Conservation (phyloP, 2,329 filamentous ascomycete genomes). For the Lecanicillium sp. region DNA sequence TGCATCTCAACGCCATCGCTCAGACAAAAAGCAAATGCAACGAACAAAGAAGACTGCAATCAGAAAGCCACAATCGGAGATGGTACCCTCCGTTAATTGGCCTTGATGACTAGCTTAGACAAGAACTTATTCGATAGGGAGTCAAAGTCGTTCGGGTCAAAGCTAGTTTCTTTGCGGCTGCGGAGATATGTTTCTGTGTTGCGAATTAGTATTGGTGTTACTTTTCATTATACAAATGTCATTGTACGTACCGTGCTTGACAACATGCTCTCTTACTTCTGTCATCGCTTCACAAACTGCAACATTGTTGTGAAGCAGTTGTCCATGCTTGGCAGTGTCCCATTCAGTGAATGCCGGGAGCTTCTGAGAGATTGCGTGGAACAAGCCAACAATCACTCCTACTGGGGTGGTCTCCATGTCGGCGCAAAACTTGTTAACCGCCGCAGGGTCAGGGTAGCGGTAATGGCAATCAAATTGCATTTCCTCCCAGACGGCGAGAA, state of each 20-base stretch:
- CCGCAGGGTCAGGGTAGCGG: conserved; percentile 73
- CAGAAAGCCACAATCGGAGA: background rate
- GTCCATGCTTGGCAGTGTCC: conserved; percentile 86
- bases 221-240: conserved; percentile 2
- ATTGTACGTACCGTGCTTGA: conserved; percentile 73
- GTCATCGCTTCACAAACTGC: conserved; percentile 95
- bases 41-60: conserved; percentile 12
- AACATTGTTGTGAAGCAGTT: conserved; percentile 80
- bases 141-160: conserved; percentile 89
- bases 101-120: conserved; percentile 90
- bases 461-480: conserved; percentile 99
- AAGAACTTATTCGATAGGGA: conserved; percentile 95
- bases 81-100: conserved; percentile 51
- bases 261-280: conserved; percentile 85
- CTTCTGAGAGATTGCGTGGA: conserved; percentile 97
- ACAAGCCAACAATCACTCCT: conserved; percentile 90
- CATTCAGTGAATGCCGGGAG: conserved; percentile 87
- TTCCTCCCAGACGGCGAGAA: conserved; percentile 93
- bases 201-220: conserved; percentile 13
- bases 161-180: conserved; percentile 69
- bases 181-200: conserved; percentile 74
- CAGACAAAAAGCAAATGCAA: conserved; percentile 18
- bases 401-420: conserved; percentile 97
- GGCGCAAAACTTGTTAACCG: conserved; percentile 87
- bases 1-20: conserved; percentile 7